A percentile compares a stretch with the other conserved stretches of the same genome.
These are phyloP conservation scores for Pythium sukuiense DNA, from an alignment of 352 stramenopile species.

Conservation along the genomic window DNA sequence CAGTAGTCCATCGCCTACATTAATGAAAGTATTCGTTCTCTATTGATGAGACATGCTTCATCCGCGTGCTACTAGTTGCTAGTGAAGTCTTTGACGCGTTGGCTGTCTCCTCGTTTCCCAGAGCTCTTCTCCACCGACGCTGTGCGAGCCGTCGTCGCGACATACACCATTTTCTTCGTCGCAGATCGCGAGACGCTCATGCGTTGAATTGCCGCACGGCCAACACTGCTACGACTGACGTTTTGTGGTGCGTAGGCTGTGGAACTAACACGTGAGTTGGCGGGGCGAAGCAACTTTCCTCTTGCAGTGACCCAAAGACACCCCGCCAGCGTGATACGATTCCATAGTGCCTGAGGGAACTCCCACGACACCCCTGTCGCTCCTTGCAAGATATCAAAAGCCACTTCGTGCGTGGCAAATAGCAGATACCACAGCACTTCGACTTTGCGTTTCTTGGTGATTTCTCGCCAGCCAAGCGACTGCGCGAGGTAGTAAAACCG, in stretches of 20 bases:
- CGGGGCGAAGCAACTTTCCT: background rate
- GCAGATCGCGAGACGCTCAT: background rate
- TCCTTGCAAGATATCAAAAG: slow-evolving; percentile 23
- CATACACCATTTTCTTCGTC: slow-evolving; percentile 3
- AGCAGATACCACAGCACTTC: slow-evolving; percentile 28
- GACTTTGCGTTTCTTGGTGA: slow-evolving; percentile 25
- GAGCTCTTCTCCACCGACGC: background rate
- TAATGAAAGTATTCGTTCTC: no score
- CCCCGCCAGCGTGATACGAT: slow-evolving; percentile 35
- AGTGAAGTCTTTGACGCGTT: background rate
- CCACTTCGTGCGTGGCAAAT: slow-evolving; percentile 31
- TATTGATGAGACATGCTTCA: no score
- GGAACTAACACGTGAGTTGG: background rate
- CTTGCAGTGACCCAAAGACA: slow-evolving; percentile 25
- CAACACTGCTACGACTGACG: background rate
- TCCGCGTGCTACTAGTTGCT: no score
- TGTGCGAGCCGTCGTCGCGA: background rate
- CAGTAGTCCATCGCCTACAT: background rate
- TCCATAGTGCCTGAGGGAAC: slow-evolving; percentile 36
- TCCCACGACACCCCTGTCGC: slow-evolving; percentile 41
- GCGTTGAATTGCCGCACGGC: background rate
- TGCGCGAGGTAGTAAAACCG: slow-evolving; percentile 37
- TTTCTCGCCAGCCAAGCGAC: slow-evolving; percentile 4
- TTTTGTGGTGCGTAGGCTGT: background rate
- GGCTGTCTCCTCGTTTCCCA: background rate